Base-by-base conservation (phyloP, 306 rosid species). In the Prunus mira region DNA sequence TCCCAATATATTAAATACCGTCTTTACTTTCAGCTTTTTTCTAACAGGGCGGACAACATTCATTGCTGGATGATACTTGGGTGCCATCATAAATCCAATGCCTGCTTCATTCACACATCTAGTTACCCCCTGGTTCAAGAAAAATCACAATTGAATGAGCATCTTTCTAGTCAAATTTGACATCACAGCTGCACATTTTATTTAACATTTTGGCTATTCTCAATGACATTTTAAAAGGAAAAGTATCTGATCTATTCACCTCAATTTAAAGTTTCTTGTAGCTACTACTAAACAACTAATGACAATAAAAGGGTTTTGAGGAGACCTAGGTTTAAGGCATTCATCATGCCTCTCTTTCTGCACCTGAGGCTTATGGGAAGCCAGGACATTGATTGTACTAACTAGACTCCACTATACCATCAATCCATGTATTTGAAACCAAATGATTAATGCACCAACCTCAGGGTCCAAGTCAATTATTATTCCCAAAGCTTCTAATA, bases 21-120 rank as follows among this genome's bases (percentile, higher is more conserved):
- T 95, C 78, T 87, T 92, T 30, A 95, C 84, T 86, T 89, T 90
- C 2, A 95, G 89, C 84, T 88, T 92, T 83, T 84, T 95, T 72
- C 98, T 88, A 60, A 91, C 78, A 41, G 96, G 97, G 57, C 97
- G 76, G 57, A 95, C 97, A 73, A 92, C 72, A 84, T 86, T 78
- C 99, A 95, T 91, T 30, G 96, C 96, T 20, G 97, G 96, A 83
- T 95, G 99, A 86, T 92, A 95, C 67, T 61, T 89, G 14, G 98
- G 88, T 76, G 96, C 69, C 97, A 96, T 92, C 96, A 96, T 96
- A 78, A 96, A 96, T 65, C 98, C 98, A 80, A 96, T 91, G 77
- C 99, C 97, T 55, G 52, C 91, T 84, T 92, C 96, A 68, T 78
- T 77, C 78, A 96, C 86, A 62, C 99, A 92, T 77, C 84, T 86